phyloP scores from a whole-genome alignment of 495 filamentous ascomycete genomes.

The Xylaria flabelliformis region DNA sequence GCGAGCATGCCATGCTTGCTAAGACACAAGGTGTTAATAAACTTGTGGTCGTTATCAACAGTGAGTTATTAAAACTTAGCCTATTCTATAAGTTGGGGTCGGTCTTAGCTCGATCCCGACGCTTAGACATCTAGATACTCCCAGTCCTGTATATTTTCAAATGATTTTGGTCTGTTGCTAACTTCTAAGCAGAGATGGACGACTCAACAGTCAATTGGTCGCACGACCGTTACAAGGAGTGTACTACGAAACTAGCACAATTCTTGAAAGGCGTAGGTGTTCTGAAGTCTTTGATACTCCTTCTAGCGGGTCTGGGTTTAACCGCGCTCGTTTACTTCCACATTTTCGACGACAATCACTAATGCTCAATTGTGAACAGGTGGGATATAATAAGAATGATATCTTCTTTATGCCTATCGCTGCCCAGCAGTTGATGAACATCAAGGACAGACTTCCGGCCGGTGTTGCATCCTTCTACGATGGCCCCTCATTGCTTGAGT shows the following conservation, averaged over 20 bases:
- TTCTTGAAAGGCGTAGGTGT: constrained; percentile 73
- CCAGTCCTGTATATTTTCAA: background rate
- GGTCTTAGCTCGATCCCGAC: background rate
- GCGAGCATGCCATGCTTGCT: constrained; percentile 95
- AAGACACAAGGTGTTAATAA: constrained; percentile 99
- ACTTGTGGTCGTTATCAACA: constrained; percentile 93
- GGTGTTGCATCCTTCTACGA: constrained; percentile 82
- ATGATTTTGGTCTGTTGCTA: background rate
- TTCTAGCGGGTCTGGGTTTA: background rate
- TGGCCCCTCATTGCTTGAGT: constrained; percentile 94
- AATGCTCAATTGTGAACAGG: constrained; percentile 33
- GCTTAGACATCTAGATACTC: background rate
- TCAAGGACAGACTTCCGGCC: constrained; percentile 86
- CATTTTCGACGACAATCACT: background rate
- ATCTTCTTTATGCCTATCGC: constrained; percentile 96
- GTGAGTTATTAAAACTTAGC: constrained; percentile 4
- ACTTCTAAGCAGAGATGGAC: constrained; percentile 69
- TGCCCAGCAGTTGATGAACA: constrained; percentile 80
- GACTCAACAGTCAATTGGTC: constrained; percentile 95
- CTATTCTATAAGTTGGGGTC: background rate
- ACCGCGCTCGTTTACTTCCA: background rate
- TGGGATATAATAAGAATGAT: constrained; percentile 94
- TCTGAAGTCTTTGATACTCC: background rate
- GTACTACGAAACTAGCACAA: constrained; percentile 81
- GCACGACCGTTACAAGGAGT: constrained; percentile 88